A percentile compares a stretch with the other conserved stretches of the same genome.
phyloP scores from a whole-genome alignment of 2,329 filamentous ascomycete genomes.

The Trichoderma sp. region DNA sequence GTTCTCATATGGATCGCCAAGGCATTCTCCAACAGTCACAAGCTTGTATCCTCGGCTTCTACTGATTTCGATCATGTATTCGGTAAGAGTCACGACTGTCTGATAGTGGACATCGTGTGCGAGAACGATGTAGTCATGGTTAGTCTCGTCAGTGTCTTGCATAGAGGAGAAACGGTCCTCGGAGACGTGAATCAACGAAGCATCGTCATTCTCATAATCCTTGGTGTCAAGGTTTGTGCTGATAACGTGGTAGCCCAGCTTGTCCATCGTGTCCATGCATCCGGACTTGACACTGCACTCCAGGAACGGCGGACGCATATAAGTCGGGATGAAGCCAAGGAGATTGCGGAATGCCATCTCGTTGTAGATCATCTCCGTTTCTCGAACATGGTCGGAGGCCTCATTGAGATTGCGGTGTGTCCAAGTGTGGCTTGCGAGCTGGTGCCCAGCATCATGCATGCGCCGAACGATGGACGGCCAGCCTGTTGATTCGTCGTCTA shows the following conservation, averaged over 20 bases:
- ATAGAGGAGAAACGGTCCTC: conserved; percentile 42
- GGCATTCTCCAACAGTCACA: conserved; percentile 59
- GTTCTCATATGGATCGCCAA: conserved; percentile 52
- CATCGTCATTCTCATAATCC: conserved; percentile 57
- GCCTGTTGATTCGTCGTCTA: conserved; percentile 40
- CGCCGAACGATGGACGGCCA: conserved; percentile 44
- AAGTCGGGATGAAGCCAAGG: conserved; percentile 45
- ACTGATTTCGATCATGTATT: conserved; percentile 48
- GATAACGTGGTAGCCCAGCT: conserved; percentile 57
- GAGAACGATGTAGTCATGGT: conserved; percentile 52
- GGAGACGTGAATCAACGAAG: conserved; percentile 51
- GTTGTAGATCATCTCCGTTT: conserved; percentile 46
- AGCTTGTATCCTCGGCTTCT: conserved; percentile 46
- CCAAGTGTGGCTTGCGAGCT: conserved; percentile 52
- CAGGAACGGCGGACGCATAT: conserved; percentile 50
- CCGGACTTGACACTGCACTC: conserved; percentile 45
- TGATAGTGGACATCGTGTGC: conserved; percentile 54
- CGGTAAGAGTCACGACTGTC: conserved; percentile 46
- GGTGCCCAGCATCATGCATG: conserved; percentile 47
- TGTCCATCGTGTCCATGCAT: conserved; percentile 40
- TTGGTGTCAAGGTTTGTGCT: conserved; percentile 63
- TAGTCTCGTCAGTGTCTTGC: conserved; percentile 37
- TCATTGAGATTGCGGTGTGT: conserved; percentile 47
- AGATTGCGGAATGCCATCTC: conserved; percentile 49
- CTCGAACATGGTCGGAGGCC: conserved; percentile 38